Evolutionary conservation across 2,329 filamentous ascomycete genomes (phyloP).

Genomic region (Aspergillus fumigatiaffinis): DNA sequence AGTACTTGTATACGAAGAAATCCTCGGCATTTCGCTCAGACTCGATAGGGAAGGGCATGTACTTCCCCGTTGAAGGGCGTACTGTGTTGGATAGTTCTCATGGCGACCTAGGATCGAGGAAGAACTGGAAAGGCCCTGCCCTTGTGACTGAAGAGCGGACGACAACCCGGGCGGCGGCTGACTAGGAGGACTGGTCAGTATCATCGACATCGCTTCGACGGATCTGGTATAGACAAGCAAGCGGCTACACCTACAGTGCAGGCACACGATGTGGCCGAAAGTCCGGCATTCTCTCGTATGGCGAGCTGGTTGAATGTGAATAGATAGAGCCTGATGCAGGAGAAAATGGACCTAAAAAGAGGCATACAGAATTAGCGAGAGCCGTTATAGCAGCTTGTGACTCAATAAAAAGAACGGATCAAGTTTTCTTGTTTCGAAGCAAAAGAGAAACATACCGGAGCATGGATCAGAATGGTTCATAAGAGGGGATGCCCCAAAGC

Average conservation of each 20-base stretch:
- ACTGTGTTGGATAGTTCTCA: constrained; percentile 33
- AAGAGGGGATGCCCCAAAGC: constrained; percentile 49
- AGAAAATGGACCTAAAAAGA: constrained; percentile 30
- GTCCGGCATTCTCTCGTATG: constrained; percentile 38
- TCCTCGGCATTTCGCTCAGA: constrained; percentile 31
- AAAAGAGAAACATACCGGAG: constrained; percentile 43
- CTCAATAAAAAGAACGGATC: constrained; percentile 14
- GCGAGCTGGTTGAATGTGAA: constrained; percentile 29
- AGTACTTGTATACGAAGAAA: constrained; percentile 30
- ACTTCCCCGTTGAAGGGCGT: constrained; percentile 28
- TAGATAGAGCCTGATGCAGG: constrained; percentile 31
- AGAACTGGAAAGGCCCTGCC: constrained; percentile 23
- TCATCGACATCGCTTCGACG: constrained; percentile 12
- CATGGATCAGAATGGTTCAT: constrained; percentile 51
- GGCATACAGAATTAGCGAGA: constrained; percentile 2
- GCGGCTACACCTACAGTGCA: constrained; percentile 34
- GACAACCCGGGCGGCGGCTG: constrained; percentile 47
- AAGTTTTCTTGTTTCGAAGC: background rate
- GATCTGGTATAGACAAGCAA: background rate
- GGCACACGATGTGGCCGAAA: constrained; percentile 34
- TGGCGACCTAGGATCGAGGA: constrained; percentile 37
- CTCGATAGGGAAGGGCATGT: constrained; percentile 28
- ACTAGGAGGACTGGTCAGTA: constrained; percentile 29
- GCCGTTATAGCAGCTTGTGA: background rate
- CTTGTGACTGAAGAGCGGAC: constrained; percentile 29